Percentiles rank a stretch among this genome's conserved stretches.
These are phyloP conservation scores for Aspergillus cejpii DNA, from an alignment of 2,329 filamentous ascomycete species.

Conservation along the genomic window DNA sequence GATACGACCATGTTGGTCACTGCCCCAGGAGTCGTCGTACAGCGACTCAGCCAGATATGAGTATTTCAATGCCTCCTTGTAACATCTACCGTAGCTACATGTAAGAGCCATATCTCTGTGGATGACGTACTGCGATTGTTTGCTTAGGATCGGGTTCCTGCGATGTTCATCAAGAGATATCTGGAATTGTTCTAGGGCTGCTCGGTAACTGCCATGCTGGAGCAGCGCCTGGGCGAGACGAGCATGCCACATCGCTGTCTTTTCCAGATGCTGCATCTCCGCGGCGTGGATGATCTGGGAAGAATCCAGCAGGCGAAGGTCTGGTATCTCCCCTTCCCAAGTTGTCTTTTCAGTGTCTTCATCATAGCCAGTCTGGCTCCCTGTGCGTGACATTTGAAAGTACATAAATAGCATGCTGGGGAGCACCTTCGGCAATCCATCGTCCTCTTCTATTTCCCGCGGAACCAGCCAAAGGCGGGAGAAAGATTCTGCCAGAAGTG, in stretches of 20 bases:
- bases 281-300: background rate
- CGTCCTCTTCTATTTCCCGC: background rate
- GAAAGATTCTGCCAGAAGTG: background rate
- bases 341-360: background rate
- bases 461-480: background rate
- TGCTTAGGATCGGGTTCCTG: background rate
- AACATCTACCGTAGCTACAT: background rate
- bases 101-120: background rate
- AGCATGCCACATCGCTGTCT: constrained; percentile 4
- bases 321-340: background rate
- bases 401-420: background rate
- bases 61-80: background rate
- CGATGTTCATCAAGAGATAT: background rate
- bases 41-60: background rate
- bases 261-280: background rate
- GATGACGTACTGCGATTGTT: background rate
- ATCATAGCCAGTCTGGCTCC: too few species aligned
- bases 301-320: background rate
- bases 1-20: background rate
- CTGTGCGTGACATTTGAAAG: background rate
- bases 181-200: background rate
- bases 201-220: background rate
- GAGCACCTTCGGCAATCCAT: background rate
- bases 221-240: constrained; percentile 2
- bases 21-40: background rate